Evolutionary conservation across 2,329 filamentous ascomycete genomes (phyloP).

Genomic region (Fonsecaea erecta): DNA sequence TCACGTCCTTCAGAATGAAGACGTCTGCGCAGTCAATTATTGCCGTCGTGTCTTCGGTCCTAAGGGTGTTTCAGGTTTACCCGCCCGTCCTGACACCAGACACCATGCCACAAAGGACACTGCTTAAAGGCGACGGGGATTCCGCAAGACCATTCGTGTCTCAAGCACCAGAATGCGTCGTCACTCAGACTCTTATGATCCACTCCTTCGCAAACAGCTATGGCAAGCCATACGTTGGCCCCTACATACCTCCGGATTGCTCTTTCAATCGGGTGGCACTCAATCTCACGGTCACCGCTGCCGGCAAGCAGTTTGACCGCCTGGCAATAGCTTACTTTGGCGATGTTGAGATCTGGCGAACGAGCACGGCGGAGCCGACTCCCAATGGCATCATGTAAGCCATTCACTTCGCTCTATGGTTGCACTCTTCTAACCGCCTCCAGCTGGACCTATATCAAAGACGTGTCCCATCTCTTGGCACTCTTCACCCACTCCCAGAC

Average conservation of each 20-base stretch:
- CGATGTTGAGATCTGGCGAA: slow-evolving; percentile 13
- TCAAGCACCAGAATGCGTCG: neutral
- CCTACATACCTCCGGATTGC: slow-evolving; percentile 2
- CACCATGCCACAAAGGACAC: neutral
- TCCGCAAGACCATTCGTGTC: neutral
- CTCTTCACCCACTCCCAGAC: neutral
- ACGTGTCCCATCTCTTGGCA: slow-evolving; percentile 7
- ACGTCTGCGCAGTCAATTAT: neutral
- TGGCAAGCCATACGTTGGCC: slow-evolving; percentile 3
- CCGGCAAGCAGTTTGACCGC: slow-evolving; percentile 10
- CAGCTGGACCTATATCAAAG: slow-evolving; percentile 11
- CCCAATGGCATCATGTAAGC: slow-evolving; percentile 4
- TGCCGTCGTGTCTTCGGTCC: neutral
- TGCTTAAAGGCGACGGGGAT: neutral
- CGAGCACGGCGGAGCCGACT: slow-evolving; percentile 12
- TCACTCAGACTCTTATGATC: slow-evolving; percentile 3
- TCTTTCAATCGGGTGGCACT: slow-evolving; percentile 8
- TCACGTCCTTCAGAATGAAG: neutral
- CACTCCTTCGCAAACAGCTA: slow-evolving; percentile 17
- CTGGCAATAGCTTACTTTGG: slow-evolving; percentile 6
- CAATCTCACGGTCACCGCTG: slow-evolving; percentile 9
- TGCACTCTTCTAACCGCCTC: neutral
- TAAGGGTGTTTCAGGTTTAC: slow-evolving; percentile 6
- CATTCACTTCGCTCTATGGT: neutral
- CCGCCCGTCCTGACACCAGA: slow-evolving; percentile 2